Base-by-base conservation (phyloP, 2,329 filamentous ascomycete genomes). In the Chaetoscypha palmicola region DNA sequence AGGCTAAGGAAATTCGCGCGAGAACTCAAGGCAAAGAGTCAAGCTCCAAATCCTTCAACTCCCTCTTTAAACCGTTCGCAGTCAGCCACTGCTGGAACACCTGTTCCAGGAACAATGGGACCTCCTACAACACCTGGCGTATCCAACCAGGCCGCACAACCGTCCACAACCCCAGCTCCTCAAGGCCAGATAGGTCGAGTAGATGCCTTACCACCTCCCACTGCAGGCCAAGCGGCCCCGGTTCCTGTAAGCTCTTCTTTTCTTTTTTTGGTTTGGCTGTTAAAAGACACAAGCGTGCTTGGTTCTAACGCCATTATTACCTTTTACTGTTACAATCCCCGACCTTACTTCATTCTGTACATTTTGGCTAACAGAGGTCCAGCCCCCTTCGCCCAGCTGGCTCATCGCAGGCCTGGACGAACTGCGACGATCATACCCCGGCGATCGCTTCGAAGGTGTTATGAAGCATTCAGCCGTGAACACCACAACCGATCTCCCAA, bases 381-480 rank as follows among this genome's bases (percentile, higher is more conserved):
- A 94, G 88, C 87, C 89, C 46, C 79, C 86, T 5, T 81, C 89
- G 14, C 90, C 91, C n/a, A 71, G 77, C 45, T 97, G 92, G 92
- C 83, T 98, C 44, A 70, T 74, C 45, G 68, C 74, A 28, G 83
- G 86, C 41, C 77, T 97, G n/a, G 70, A 76, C 47, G 73, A 79
- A 19, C 76, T 97, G 55, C 79, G 79, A 54, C 70, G 73, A 47
- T 66, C 66, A 14, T 91, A 95, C 59, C 83, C 86, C 3, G 77
- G 83, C 56, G 89, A 96, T 63, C 75, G 77, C 22, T 97, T 97
- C 62, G 88, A 95, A 64, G 84, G 81, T 42, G 77, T 83, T 17
- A 98, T 98, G 92, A 87, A 89, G 48, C 90, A 94, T 65, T 86
- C 80, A 19, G 81, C 85, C 46, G 77, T 95, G 50, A 83, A 94